These are phyloP conservation scores for Saccharum hybrid DNA, from an alignment of 202 grass and related monocot genomes.

Conservation along the genomic window DNA sequence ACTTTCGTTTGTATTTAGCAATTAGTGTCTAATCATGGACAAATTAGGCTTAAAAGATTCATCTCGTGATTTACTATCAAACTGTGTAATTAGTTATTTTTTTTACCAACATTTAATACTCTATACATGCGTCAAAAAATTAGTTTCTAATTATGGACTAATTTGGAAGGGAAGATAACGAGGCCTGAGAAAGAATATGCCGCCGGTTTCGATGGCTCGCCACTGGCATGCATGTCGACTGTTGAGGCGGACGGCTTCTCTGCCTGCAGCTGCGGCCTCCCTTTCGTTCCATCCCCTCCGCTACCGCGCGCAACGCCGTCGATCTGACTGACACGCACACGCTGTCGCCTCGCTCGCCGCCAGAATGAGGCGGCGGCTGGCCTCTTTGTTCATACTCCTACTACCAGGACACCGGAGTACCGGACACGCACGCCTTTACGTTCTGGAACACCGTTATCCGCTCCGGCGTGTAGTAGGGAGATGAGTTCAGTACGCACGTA, in stretches of 20 bases:
- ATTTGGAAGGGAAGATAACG: no score
- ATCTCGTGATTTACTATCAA: no score
- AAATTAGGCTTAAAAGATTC: no score
- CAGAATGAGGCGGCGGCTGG: not conserved
- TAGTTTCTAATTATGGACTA: no score
- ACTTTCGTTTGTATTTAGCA: no score
- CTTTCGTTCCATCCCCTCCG: constrained; percentile 4
- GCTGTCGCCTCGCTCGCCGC: not conserved
- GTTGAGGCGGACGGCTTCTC: constrained; percentile 43
- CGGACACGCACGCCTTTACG: constrained; percentile 3
- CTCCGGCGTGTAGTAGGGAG: not conserved
- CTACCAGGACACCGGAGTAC: not conserved
- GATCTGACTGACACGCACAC: not conserved
- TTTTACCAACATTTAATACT: no score
- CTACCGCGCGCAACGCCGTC: not conserved
- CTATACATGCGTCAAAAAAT: no score
- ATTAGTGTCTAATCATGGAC: no score
- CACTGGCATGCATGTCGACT: constrained; percentile 1
- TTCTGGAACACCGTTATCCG: not conserved
- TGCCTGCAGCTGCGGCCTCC: constrained; percentile 47
- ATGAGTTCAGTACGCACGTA: not conserved
- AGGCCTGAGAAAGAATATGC: not conserved
- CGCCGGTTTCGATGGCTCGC: constrained; percentile 11
- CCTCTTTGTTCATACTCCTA: not conserved
- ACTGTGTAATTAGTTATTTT: no score